A percentile compares a stretch with the other conserved stretches of the same genome.
These are phyloP conservation scores for Podila epigama DNA, from an alignment of 192 early-diverging fungal species.

Conservation along the genomic window DNA sequence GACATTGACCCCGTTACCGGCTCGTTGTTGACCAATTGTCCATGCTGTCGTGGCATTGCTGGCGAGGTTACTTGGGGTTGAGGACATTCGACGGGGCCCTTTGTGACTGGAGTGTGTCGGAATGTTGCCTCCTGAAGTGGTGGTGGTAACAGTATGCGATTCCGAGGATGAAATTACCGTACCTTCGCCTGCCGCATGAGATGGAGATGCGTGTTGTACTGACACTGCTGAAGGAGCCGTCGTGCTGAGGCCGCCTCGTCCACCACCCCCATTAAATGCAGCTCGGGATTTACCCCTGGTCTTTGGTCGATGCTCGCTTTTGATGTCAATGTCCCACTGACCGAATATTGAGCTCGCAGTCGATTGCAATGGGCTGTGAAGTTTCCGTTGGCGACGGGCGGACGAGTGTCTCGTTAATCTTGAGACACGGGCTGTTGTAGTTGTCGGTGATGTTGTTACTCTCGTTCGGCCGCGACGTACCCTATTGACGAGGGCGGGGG, in stretches of 20 bases:
- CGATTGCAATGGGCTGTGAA: neutral
- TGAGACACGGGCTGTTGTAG: neutral
- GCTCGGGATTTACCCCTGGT: slow-evolving; percentile 6
- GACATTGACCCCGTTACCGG: neutral
- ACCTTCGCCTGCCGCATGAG: too few species aligned
- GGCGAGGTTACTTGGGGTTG: neutral
- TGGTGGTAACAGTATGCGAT: neutral
- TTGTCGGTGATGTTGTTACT: neutral
- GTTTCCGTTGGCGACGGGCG: neutral
- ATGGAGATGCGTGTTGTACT: neutral
- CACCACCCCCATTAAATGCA: neutral
- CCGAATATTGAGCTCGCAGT: slow-evolving; percentile 25
- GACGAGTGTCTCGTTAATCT: neutral
- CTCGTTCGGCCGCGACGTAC: too few species aligned
- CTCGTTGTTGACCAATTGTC: slow-evolving; percentile 17
- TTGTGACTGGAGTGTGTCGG: neutral
- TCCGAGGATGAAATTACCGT: neutral
- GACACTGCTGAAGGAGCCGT: neutral
- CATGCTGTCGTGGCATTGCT: slow-evolving; percentile 9
- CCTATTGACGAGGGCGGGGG: too few species aligned
- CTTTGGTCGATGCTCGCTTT: slow-evolving; percentile 14
- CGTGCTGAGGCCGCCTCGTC: neutral
- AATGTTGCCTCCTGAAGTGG: neutral
- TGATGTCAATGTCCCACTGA: slow-evolving; percentile 29
- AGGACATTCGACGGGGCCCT: slow-evolving; percentile 2